Base-by-base conservation (phyloP, 2,329 filamentous ascomycete genomes). In the Aureobasidium subglaciale region DNA sequence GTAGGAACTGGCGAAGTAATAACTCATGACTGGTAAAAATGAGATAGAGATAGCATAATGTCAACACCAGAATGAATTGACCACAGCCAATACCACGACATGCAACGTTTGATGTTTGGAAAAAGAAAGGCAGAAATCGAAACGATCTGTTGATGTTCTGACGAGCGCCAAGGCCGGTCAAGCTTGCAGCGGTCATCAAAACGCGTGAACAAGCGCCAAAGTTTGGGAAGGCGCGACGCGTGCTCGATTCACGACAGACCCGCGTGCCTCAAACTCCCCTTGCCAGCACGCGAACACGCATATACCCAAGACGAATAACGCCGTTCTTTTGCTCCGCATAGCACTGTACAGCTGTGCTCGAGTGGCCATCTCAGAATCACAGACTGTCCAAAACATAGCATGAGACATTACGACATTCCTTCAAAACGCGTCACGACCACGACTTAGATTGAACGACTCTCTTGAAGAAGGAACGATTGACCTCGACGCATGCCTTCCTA, bases 401-500 rank as follows among this genome's bases (percentile, higher is more conserved):
- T 53, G 49, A 42, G 24, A 53, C 37, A 41, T 42, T 35, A 53
- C 49, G 49, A 53, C 16, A 53, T 42, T 8, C 25, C 13, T 27
- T 42, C 37, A 38, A 35, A 53, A 53, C 49, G 49, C 49, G 49
- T 53, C 49, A 53, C 49, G 38, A 53, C 35, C 49, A 53, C 49
- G 49, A 38, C 49, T 34, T 53, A 42, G 35, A 53, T 53, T 42
- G 49, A 7, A 53, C 49, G 27, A 53, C 20, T 40, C 49, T 18
- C 10, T 15, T 8, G 13, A 7, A 34, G 8, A 24, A 37, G 2
- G 11, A 16, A 34, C 35, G n/a, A 43, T 18, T 24, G n/a, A 25
- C 27, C 13, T 24, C 22, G 8, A 22, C 50, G 38, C 40, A 55
- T 55, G 52, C 11, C 22, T 20, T 34, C 3, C 24, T 22, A 24